Evolutionary conservation across 2,329 filamentous ascomycete species (phyloP).

Genomic region (Didymella keratinophila): DNA sequence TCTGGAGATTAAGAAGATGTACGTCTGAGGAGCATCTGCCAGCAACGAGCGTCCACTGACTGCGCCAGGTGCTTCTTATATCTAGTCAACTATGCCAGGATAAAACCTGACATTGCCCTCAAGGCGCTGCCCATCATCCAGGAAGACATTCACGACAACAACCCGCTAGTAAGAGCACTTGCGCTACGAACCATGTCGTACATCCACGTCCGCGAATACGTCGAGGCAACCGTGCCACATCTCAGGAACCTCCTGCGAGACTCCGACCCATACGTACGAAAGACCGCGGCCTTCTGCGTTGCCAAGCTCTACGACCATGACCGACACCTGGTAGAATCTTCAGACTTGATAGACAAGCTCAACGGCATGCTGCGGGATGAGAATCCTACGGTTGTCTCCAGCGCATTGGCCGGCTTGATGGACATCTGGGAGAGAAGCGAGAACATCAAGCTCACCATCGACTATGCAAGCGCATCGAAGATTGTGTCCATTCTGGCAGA

Average conservation of each 20-base stretch:
- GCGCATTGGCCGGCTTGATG: slow-evolving; percentile 87
- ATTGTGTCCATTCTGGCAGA: slow-evolving; percentile 96
- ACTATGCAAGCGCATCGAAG: slow-evolving; percentile 96
- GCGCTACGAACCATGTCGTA: slow-evolving; percentile 96
- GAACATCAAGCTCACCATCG: slow-evolving; percentile 96
- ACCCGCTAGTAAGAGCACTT: slow-evolving; percentile 89
- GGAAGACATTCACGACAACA: slow-evolving; percentile 92
- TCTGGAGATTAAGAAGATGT: slow-evolving; percentile 99
- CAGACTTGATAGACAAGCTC: slow-evolving; percentile 88
- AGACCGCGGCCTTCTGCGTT: slow-evolving; percentile 94
- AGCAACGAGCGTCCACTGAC: slow-evolving; percentile 38
- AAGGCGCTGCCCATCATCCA: slow-evolving; percentile 90
- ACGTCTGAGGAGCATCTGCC: slow-evolving; percentile 43
- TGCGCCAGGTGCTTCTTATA: slow-evolving; percentile 89
- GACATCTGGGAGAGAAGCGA: slow-evolving; percentile 99
- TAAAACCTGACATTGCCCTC: slow-evolving; percentile 91
- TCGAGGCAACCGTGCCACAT: slow-evolving; percentile 85
- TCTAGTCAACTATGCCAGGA: slow-evolving; percentile 93
- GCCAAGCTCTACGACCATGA: slow-evolving; percentile 99
- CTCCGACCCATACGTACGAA: slow-evolving; percentile 92
- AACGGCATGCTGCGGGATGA: slow-evolving; percentile 92
- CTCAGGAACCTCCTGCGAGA: slow-evolving; percentile 86
- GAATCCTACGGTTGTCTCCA: slow-evolving; percentile 96
- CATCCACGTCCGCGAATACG: slow-evolving; percentile 94
- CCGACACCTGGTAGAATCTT: slow-evolving; percentile 84